phyloP scores from a whole-genome alignment of 2,329 filamentous ascomycete genomes.

The Escovopsis weberi region DNA sequence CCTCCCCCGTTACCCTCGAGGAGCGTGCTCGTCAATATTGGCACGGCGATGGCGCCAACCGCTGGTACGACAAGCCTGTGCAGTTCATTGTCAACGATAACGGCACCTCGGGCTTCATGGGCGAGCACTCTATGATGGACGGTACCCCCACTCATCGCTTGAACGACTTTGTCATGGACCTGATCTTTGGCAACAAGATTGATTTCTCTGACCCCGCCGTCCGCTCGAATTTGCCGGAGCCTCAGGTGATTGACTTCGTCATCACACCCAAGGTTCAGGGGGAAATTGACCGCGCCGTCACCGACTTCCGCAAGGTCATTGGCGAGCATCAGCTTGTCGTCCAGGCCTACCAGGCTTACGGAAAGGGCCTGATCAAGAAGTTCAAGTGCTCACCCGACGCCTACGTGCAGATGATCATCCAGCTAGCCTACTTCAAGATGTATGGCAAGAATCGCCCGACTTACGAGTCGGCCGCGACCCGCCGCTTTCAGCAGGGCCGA shows the following conservation, averaged over 20 bases:
- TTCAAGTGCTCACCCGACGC: conserved; percentile 97
- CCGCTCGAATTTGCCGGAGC: conserved; percentile 74
- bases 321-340: conserved; percentile 80
- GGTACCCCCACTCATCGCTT: conserved; percentile 93
- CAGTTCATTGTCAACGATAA: conserved; percentile 99
- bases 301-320: conserved; percentile 71
- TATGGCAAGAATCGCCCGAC: conserved; percentile 95
- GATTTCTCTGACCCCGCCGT: conserved; percentile 68
- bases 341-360: conserved; percentile 92
- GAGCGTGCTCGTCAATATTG: conserved; percentile 94
- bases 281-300: conserved; percentile 64
- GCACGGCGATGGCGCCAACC: conserved; percentile 91
- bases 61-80: conserved; percentile 95
- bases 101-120: conserved; percentile 92
- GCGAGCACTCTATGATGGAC: conserved; percentile 99
- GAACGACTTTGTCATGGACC: conserved; percentile 85
- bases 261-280: conserved; percentile 57
- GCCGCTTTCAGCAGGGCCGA: conserved; percentile 89
- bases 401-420: conserved; percentile 97
- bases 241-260: conserved; percentile 62
- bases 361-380: conserved; percentile 97
- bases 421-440: conserved; percentile 97
- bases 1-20: conserved; percentile 79
- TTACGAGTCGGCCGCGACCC: conserved; percentile 89
- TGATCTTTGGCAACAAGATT: conserved; percentile 89